These are phyloP conservation scores for Ophiostoma ulmi DNA, from an alignment of 2,329 filamentous ascomycete species.

Conservation along the genomic window DNA sequence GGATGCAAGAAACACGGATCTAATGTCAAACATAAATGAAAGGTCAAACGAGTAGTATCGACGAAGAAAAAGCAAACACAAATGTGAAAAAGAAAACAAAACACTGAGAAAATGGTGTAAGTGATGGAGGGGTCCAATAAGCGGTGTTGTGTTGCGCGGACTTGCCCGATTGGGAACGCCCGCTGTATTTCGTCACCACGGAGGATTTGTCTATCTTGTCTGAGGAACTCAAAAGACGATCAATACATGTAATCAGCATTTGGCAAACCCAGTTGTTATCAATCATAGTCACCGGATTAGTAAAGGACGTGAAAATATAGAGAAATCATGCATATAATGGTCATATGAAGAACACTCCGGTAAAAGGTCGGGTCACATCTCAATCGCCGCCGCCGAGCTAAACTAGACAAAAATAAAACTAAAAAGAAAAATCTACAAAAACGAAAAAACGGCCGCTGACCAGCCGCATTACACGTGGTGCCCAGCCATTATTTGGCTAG, in stretches of 20 bases:
- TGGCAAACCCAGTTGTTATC: not conserved
- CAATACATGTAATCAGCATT: not conserved
- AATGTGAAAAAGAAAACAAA: not conserved
- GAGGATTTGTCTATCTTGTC: not conserved
- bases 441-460: conserved; percentile 1
- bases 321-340: not conserved
- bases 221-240: not conserved
- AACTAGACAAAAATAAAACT: not conserved
- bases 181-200: not conserved
- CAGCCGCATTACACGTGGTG: conserved; percentile 3
- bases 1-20: not conserved
- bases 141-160: conserved; percentile 16
- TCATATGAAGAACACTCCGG: not conserved
- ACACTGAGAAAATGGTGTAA: conserved; percentile 12
- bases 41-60: not conserved
- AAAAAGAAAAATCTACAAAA: not conserved
- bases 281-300: not conserved
- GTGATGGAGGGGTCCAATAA: not conserved
- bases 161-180: conserved; percentile 12
- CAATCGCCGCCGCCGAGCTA: not conserved
- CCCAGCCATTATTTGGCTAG: not conserved
- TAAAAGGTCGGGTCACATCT: not conserved
- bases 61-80: not conserved
- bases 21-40: not conserved
- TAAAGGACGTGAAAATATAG: not conserved